Base-by-base conservation (phyloP, 1,139 yeast species). In the Diutina pseudorugosa region DNA sequence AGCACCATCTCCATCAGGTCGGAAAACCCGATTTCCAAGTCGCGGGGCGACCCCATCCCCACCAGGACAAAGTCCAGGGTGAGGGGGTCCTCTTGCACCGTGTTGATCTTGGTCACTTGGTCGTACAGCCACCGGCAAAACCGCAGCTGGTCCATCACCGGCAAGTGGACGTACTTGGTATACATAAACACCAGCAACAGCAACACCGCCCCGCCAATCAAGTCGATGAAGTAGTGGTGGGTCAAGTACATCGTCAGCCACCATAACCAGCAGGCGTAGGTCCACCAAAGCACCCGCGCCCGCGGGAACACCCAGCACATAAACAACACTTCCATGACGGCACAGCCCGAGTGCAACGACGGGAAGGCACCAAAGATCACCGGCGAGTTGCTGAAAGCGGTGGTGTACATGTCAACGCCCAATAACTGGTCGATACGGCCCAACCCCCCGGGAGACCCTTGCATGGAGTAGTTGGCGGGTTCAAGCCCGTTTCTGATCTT, bases 351-450 rank as follows among this genome's bases (percentile, higher is more conserved):
- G 64, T 91, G 98, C 61, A 93, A 75, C 2, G 96, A 90, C 3
- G 99, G 99, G 72, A 93, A 90, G 0, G 99, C 99, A 49, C 99
- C 99, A 70, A 93, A 93, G 45, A 93, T 91, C 55, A 91, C 85
- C 2, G 98, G 97, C 4, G 96, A 86, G 57, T 87, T 91, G 42
- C 80, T 73, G 64, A 93, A 93, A 4, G 88, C 85, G 4, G 89
- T 75, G n/a, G 96, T 83, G 67, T 93, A 93, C 74, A 90, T 73
- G 64, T 87, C 90, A 52, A 90, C 65, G 7, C 96, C 95, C 54
- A 94, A 71, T 52, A 93, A 68, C 53, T 72, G 67, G 67, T 93
- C 99, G 59, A 93, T 89, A 62, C 98, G 78, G 19, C 85, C 94
- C 58, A 93, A 77, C 0, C 99, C 99, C 61, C 98, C 99, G 3